Base-by-base conservation (phyloP, 176 grass and related monocot genomes). In the Melocanna baccifera region DNA sequence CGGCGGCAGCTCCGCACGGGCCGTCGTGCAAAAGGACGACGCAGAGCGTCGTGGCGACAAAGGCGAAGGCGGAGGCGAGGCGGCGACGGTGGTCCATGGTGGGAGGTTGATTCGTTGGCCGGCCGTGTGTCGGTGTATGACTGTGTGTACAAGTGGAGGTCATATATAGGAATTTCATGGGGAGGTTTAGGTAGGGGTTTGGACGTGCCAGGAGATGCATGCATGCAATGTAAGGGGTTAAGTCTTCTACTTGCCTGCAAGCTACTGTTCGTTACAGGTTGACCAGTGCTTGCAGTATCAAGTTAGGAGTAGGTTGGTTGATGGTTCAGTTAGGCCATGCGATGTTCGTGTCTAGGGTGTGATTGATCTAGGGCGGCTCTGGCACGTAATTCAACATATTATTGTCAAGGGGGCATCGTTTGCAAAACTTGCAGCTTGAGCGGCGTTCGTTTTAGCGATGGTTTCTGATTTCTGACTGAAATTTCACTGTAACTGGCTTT, bases 181-280 rank as follows among this genome's bases (percentile, higher is more conserved):
- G 10, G 45, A 77, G 64, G 83, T 77, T 63, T 90, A 82, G 78
- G 88, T 90, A 16, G 36, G 72, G 46, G 78, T 77, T 81, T 42
- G 88, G 26, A 55, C 34, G 52, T 42, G 57, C 0, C 32, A 55
- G 69, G 56, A 53, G 20, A 57, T 69, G 47, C 6, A 48, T 48
- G 46, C 34, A 15, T 45, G 39, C 32, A 23, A 3, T 9, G 37
- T 36, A 36, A 36, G 34, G 34, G 34, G n/a, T 36, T 36, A 36
- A 5, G 34, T 36, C 34, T 5, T 5, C 34, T 36, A 36, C 34
- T 36, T 34, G 3, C 32, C 32, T 34, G 3, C 32, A 34, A 4
- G 32, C 3, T 4, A 34, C 32, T 34, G 32, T 34, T 34, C 32
- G 32, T 34, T 4, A 34, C 32, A 34, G 32, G 32, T 34, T 34